Base-by-base conservation (phyloP, 2,329 filamentous ascomycete species). In the Nothophoma quercina region DNA sequence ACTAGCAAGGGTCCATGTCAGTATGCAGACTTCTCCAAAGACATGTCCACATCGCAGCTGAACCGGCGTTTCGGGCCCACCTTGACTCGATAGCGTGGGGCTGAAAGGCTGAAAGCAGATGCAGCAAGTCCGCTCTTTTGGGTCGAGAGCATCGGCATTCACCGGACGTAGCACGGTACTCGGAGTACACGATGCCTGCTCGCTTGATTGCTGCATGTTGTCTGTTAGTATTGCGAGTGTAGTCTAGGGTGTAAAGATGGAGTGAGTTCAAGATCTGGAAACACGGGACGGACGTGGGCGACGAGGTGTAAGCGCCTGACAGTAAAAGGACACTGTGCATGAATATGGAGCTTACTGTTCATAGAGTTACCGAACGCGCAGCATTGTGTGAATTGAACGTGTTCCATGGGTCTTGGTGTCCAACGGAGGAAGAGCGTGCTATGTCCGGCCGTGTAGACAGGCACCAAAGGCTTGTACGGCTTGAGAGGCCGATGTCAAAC, bases 21-120 rank as follows among this genome's bases (percentile, higher is more conserved):
- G 13, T 16, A 62, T 56, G 41, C 56, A 62, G 13, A 32, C 44
- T 16, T 25, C 30, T n/a, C 60, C 61, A 47, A 61, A 61, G 32
- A 57, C 35, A 51, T 64, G 61, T 8, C 58, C 44, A 44, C 52
- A 62, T 12, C 30, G 25, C 15, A 60, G 57, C 28, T 58, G 45
- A 15, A 56, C 26, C 21, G 55, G 55, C n/a, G 39, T 19, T 32
- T 64, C 57, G 15, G 51, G 28, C 40, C 40, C 43, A 6, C 21
- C 30, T 21, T 39, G 43, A 19, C 15, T 34, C 34, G 35, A 32
- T 26, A 26, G 12, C 41, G 35, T 30, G 34, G 34, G 36, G 26
- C 28, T 40, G 48, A 59, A 62, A 7, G 49, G 19, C 26, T 50
- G 34, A 26, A 52, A 60, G 36, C 57, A 65, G 21, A 55, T 63